Base-by-base conservation (phyloP, 106 monocot genomes). In the Platanthera zijinensis region DNA sequence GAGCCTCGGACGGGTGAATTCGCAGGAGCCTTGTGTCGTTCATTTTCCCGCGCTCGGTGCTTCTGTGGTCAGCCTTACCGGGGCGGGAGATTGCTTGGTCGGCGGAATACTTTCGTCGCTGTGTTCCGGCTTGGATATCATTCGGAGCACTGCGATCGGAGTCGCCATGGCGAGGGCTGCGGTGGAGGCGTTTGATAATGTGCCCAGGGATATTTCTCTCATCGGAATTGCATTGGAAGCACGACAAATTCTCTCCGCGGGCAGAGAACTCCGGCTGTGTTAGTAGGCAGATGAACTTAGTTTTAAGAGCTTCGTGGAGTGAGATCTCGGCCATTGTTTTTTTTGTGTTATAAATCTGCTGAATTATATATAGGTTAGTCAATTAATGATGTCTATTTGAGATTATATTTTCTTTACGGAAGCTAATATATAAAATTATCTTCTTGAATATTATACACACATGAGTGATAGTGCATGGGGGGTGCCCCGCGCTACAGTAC, bases 71-170 rank as follows among this genome's bases (percentile, higher is more conserved):
- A 92, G 84, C 75, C 71, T 95, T 19, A 82, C 83, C 49, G 90
- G 95, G 63, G 95, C 92, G 52, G 95, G 92, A 15, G 92, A 95
- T 76, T 92, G 95, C 72, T 88, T 95, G 50, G 95, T 95, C 82
- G 95, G 82, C 57, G 92, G 95, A 73, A 80, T 86, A 6, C 76
- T 92, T 80, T 83, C 90, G 52, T 91, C 92, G 0, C 69, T 90
- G 47, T 86, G 84, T 66, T 73, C 39, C 75, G 92, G 95, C 50
- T 80, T 92, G 56, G 85, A 92, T 82, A 30, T 92, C 50, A 79
- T 82, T 66, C 83, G 78, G 69, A 90, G 88, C 77, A 74, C 83
- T 12, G 92, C 92, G 5, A 85, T 90, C 5, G 95, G 88, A 19
- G 51, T 88, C 22, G 81, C 88, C 25, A 77, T 82, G n/a, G 95